These are phyloP conservation scores for Candida verbasci DNA, from an alignment of 805 yeast genomes.

Conservation along the genomic window DNA sequence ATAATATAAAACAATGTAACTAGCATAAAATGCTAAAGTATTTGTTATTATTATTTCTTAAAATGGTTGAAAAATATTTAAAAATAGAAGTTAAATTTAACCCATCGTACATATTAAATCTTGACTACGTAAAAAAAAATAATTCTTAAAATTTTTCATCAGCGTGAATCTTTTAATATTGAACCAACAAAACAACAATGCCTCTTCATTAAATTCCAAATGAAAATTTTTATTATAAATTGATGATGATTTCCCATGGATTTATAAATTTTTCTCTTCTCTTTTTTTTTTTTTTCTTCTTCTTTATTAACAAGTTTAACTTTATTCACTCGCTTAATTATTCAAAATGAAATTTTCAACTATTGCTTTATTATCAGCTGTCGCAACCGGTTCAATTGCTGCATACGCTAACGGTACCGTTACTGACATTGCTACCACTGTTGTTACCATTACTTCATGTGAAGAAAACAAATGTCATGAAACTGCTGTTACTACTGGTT, in stretches of 20 bases:
- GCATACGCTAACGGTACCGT: constrained; percentile 21
- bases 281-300: neutral
- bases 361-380: constrained; percentile 23
- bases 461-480: constrained; percentile 25
- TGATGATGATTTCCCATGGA: neutral
- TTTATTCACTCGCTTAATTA: constrained; percentile 14
- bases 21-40: no score
- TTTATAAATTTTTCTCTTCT: neutral
- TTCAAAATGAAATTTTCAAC: constrained; percentile 32
- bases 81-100: no score
- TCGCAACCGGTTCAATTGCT: constrained; percentile 25
- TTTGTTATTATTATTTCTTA: no score
- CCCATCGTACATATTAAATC: no score
- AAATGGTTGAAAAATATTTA: no score
- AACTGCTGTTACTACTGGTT: constrained; percentile 31
- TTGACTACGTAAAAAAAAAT: no score
- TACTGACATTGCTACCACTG: constrained; percentile 21
- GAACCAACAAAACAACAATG: no score
- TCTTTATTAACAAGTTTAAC: neutral
- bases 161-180: no score
- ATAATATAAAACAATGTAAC: no score
- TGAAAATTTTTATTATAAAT: no score
- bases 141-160: no score
- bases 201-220: no score
- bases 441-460: constrained; percentile 35